Percentiles rank a stretch among this genome's conserved stretches.
Evolutionary conservation across 1,284 basidiomycete genomes (phyloP).

Genomic region (Cryptococcus sp.): DNA sequence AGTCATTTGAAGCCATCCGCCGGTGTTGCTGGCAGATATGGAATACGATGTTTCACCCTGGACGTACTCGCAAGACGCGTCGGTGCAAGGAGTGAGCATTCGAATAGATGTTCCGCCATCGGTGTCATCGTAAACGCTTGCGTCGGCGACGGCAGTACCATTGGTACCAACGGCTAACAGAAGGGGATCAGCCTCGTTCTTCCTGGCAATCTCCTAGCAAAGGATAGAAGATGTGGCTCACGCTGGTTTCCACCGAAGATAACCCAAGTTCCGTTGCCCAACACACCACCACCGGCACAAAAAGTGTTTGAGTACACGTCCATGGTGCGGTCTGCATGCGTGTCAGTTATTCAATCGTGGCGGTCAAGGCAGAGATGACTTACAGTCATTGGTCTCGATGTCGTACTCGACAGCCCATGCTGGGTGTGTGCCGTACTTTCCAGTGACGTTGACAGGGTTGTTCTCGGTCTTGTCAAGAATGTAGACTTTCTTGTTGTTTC

Average conservation of each 20-base stretch:
- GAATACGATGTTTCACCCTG: conserved; percentile 61
- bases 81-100: conserved; percentile 72
- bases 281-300: conserved; percentile 59
- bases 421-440: conserved; percentile 44
- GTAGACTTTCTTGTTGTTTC: conserved; percentile 56
- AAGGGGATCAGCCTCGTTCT: too few relatives aligned
- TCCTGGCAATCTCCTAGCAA: conserved; percentile 53
- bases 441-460: conserved; percentile 63
- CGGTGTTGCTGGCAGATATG: conserved; percentile 32
- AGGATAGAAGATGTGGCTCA: conserved; percentile 52
- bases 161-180: conserved; percentile 40
- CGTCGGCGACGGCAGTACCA: conserved; percentile 43
- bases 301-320: conserved; percentile 80
- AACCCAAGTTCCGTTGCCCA: conserved; percentile 60
- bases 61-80: conserved; percentile 72
- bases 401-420: conserved; percentile 58
- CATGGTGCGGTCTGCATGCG: conserved; percentile 57
- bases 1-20: conserved; percentile 69
- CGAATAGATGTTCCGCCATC: conserved; percentile 66
- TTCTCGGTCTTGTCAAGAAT: conserved; percentile 57
- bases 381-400: conserved; percentile 52
- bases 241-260: conserved; percentile 66
- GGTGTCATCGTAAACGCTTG: conserved; percentile 56
- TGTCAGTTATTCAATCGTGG: not conserved
- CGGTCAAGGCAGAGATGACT: conserved; percentile 13